A percentile compares a stretch with the other conserved stretches of the same genome.
Conservation (phyloP, 176 grass and related monocot genomes). For the Lolium perenne region DNA sequence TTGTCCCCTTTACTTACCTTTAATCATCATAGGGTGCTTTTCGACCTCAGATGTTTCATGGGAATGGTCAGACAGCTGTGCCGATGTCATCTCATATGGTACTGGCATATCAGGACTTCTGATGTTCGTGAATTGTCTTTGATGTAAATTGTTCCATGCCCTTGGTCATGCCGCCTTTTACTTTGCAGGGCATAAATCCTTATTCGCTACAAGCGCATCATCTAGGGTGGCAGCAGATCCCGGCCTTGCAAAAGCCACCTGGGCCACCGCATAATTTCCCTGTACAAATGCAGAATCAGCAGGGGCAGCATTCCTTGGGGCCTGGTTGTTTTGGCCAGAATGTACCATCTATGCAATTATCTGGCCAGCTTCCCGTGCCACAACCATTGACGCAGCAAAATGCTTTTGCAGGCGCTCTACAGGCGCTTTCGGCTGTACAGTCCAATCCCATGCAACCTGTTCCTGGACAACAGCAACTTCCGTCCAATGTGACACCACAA, state of each 20-base stretch:
- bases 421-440: conserved; percentile 62
- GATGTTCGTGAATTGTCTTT: conserved; percentile 30
- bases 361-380: conserved; percentile 58
- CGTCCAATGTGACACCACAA: conserved; percentile 60
- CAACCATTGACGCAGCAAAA: conserved; percentile 77
- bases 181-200: conserved; percentile 71
- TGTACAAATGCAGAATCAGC: conserved; percentile 70
- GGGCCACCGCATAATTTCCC: conserved; percentile 64
- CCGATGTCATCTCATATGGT: conserved; percentile 77
- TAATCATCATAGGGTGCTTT: conserved; percentile 48
- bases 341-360: conserved; percentile 67
- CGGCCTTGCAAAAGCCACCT: conserved; percentile 68
- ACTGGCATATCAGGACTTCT: conserved; percentile 38
- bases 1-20: conserved; percentile 40
- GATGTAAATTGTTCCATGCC: conserved; percentile 28
- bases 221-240: conserved; percentile 64
- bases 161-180: conserved; percentile 32
- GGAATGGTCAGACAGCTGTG: conserved; percentile 62
- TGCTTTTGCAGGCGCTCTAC: conserved; percentile 56
- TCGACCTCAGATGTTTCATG: conserved; percentile 31
- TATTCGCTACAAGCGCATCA: conserved; percentile 61
- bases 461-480: conserved; percentile 64
- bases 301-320: conserved; percentile 67
- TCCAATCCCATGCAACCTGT: conserved; percentile 62
- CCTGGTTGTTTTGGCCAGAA: conserved; percentile 72